Percentiles rank a stretch among this genome's conserved stretches.
phyloP scores from a whole-genome alignment of 2,329 filamentous ascomycete genomes.

The Dendryphion nanum region DNA sequence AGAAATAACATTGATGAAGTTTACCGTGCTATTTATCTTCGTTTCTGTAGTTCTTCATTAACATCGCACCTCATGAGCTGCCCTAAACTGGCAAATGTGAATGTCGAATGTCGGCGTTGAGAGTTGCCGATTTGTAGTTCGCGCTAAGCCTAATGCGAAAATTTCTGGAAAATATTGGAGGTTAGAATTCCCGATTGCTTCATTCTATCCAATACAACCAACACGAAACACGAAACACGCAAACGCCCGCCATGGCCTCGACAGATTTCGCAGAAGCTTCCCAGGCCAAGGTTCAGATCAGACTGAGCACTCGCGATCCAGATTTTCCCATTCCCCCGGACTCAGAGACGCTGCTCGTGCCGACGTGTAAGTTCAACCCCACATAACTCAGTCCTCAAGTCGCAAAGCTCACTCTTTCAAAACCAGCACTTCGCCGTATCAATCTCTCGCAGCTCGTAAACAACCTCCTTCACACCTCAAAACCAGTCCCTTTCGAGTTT shows the following conservation, averaged over 20 bases:
- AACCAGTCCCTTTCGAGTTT: conserved; percentile 85
- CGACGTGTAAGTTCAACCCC: conserved; percentile 25
- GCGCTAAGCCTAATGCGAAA: conserved; percentile 28
- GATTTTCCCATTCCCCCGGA: conserved; percentile 33
- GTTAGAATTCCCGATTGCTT: conserved; percentile 10
- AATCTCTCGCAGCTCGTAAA: conserved; percentile 63
- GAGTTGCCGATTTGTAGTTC: too few relatives aligned
- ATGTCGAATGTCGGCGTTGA: too few relatives aligned
- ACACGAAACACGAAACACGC: conserved; percentile 2
- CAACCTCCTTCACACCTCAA: conserved; percentile 56
- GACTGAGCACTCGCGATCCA: conserved; percentile 33
- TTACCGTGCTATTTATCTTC: too few relatives aligned
- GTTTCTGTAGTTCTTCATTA: too few relatives aligned
- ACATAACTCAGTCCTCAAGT: conserved; percentile 1
- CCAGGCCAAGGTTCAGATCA: conserved; percentile 32
- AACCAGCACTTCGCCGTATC: conserved; percentile 30
- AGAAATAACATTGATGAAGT: too few relatives aligned
- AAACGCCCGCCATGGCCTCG: conserved; percentile 21
- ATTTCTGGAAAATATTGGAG: conserved; percentile 19
- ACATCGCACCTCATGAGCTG: too few relatives aligned
- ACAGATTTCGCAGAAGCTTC: conserved; percentile 15
- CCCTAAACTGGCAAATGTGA: too few relatives aligned
- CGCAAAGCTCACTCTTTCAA: neutral
- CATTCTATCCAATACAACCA: conserved; percentile 5
- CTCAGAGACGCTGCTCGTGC: conserved; percentile 29